Conservation (phyloP, 305 asterid species). For the Fraxinus baroniana region DNA sequence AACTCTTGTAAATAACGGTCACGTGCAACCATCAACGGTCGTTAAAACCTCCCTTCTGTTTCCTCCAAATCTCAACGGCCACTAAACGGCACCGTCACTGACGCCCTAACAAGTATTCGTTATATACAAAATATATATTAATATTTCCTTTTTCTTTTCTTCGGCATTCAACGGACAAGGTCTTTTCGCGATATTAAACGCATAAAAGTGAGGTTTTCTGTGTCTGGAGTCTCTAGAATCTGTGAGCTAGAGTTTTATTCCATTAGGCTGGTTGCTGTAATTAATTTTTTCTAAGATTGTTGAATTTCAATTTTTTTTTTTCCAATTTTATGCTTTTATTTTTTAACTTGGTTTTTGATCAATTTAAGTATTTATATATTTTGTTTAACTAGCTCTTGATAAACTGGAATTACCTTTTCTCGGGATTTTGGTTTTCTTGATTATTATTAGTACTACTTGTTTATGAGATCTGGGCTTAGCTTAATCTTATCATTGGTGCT, state of each 20-base stretch:
- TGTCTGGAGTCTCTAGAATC: constrained; percentile 24
- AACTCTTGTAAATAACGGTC: constrained; percentile 68
- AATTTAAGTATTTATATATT: constrained; percentile 23
- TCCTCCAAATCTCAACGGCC: constrained; percentile 34
- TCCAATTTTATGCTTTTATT: constrained; percentile 9
- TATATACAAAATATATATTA: constrained; percentile 61
- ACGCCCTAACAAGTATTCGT: constrained; percentile 73
- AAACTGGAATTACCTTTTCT: constrained; percentile 18
- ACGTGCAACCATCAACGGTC: constrained; percentile 52
- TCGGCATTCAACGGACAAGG: constrained; percentile 82
- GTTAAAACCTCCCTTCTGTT: constrained; percentile 26
- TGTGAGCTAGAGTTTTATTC: constrained; percentile 42
- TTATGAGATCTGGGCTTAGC: constrained; percentile 54
- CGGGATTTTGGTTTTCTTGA: constrained; percentile 23
- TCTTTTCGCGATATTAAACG: constrained; percentile 40
- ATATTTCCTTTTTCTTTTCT: constrained; percentile 37
- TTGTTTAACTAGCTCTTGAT: constrained; percentile 18
- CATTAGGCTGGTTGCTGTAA: constrained; percentile 25
- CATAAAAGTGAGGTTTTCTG: constrained; percentile 28
- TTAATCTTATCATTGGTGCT: constrained; percentile 23
- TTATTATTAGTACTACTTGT: constrained; percentile 21
- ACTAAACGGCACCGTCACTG: constrained; percentile 65
- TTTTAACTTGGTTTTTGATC: constrained; percentile 32
- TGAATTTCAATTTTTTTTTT: constrained; percentile 9
- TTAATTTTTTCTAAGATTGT: constrained; percentile 28